Base-by-base conservation (phyloP, 352 stramenopile genomes). In the Thraustochytrium sp. region DNA sequence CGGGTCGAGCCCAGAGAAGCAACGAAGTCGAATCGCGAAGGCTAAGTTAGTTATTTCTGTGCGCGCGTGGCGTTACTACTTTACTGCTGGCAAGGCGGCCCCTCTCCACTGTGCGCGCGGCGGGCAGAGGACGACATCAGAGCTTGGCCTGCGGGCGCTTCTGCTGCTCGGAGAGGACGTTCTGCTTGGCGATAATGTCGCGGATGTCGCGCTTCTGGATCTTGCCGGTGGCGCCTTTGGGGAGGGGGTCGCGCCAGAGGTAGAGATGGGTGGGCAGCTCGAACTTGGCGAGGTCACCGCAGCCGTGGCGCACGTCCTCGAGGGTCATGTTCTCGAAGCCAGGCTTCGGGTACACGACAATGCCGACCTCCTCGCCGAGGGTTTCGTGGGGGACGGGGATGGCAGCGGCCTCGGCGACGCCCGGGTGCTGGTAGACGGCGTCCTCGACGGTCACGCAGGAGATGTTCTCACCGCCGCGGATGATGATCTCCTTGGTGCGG, bases 381-480 rank as follows among this genome's bases (percentile, higher is more conserved):
- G 68, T 51, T 11, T 42, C 44, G 68, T 80, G 68, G 18, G 59
- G 80, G 16, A 87, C 73, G 13, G 54, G 83, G 26, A 87, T 62
- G n/a, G 86, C 85, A 2, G 61, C 74, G 16, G 44, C 65, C 49
- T 87, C 85, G 26, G 68, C 59, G 36, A 87, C 82, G 46, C 9
- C 65, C 8, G 31, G 34, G 56, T 83, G 36, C 3, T 65, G 3
- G 36, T 40, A 84, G 34, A 84, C 37, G 29, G 64, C 16, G 2
- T 61, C 56, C 82, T 87, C 85, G 51, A 87, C 64, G 2, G 86
- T 76, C 42, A 78, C 40, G 36, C 49, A 68, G 36, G 42, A 77
- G 23, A 88, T 86, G 82, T 88, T 88, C 59, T 88, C 85, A n/a
- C 85, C 85, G 5, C 85, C 85, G 61, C 42, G 37, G 48, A 88